Conservation (phyloP, 306 rosid genomes). For the Rosa rugosa region DNA sequence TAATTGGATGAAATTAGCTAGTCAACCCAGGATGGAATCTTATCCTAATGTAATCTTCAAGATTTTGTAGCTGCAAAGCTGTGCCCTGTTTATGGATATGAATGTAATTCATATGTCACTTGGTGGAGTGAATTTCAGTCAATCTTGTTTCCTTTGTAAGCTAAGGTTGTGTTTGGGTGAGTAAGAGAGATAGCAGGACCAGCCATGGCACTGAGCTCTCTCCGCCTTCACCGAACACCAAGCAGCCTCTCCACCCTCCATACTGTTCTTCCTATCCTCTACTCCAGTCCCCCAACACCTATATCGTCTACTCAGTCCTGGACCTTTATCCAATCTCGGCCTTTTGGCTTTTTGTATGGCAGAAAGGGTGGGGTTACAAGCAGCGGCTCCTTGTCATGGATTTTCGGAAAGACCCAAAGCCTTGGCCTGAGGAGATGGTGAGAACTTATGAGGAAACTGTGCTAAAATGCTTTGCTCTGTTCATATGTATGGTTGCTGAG, state of each 20-base stretch:
- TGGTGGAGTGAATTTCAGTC: neutral
- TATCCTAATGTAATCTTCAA: neutral
- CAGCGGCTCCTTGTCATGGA: conserved; percentile 78
- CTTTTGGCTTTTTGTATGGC: conserved; percentile 47
- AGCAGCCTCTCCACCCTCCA: conserved; percentile 30
- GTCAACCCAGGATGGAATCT: conserved; percentile 1
- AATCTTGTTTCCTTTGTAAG: neutral
- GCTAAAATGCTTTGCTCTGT: conserved; percentile 29
- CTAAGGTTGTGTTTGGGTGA: neutral
- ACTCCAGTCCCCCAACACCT: conserved; percentile 3
- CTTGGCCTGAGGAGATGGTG: conserved; percentile 58
- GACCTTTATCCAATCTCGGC: conserved; percentile 23
- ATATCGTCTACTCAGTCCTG: neutral
- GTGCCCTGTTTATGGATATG: neutral
- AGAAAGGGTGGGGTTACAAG: conserved; percentile 78
- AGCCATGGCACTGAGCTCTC: conserved; percentile 57
- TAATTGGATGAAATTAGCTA: neutral
- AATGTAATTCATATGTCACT: neutral
- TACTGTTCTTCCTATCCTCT: conserved; percentile 7
- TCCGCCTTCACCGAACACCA: conserved; percentile 52
- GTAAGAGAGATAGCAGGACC: conserved; percentile 5
- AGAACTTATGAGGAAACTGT: conserved; percentile 57
- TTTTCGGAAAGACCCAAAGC: conserved; percentile 47
- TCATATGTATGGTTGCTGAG: neutral
- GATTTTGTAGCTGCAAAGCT: neutral